Evolutionary conservation across 2,329 filamentous ascomycete genomes (phyloP).

Genomic region (Alternaria triticina): DNA sequence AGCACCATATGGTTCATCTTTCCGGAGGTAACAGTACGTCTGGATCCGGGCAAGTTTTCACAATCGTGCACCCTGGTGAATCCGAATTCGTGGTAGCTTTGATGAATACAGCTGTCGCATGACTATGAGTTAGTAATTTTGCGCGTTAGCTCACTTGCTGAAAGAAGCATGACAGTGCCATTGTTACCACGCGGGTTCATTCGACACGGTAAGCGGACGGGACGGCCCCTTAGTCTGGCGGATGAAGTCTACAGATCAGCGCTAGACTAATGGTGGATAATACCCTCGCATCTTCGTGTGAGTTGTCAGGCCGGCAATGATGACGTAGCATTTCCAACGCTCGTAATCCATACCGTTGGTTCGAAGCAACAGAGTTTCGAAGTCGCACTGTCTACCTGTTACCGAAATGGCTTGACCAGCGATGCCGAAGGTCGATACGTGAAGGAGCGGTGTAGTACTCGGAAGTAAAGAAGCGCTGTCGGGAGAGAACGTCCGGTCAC

Average conservation of each 20-base stretch:
- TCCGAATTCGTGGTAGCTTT: not conserved
- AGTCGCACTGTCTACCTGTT: not conserved
- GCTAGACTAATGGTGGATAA: not conserved
- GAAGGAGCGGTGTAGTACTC: not conserved
- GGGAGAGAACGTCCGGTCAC: not conserved
- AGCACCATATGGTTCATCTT: not conserved
- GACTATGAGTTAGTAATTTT: not conserved
- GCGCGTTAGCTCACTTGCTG: not conserved
- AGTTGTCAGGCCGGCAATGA: not conserved
- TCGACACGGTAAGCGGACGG: constrained; percentile 2
- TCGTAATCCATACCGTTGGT: not conserved
- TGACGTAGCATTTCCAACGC: not conserved
- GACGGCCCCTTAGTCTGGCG: constrained; percentile 9
- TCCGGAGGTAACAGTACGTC: not conserved
- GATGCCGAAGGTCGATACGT: not conserved
- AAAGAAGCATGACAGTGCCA: not conserved
- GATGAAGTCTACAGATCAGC: not conserved
- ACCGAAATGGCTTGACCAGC: not conserved
- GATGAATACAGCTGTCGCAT: not conserved
- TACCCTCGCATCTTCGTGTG: not conserved
- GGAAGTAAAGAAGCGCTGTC: not conserved
- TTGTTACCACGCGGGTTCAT: not conserved
- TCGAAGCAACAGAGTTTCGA: not conserved
- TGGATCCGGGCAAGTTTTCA: not conserved
- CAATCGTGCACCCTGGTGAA: not conserved